Percentiles rank a stretch among this genome's conserved stretches.
Conservation (phyloP, 257 asterid species). For the Solanum paucissectum region DNA sequence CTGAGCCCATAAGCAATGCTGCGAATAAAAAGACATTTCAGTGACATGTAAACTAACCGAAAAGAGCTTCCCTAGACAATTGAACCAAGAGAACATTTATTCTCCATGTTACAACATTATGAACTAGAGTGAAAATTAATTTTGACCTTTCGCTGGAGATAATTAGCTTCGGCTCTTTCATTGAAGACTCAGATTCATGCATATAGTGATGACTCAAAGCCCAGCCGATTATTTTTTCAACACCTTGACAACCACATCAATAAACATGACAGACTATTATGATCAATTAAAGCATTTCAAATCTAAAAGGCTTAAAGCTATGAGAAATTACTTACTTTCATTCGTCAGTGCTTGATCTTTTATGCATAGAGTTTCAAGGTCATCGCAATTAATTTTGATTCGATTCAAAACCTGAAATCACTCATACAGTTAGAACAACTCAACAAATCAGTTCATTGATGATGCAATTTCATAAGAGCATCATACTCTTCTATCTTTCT, state of each 20-base stretch:
- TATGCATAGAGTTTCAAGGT: slow-evolving; percentile 60
- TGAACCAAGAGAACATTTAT: not conserved
- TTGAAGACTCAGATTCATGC: slow-evolving; percentile 40
- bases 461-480: not conserved
- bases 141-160: slow-evolving; percentile 59
- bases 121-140: not conserved
- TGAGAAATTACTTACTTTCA: slow-evolving; percentile 50
- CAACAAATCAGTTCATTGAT: not conserved
- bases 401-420: slow-evolving; percentile 44
- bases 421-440: not conserved
- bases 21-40: slow-evolving; percentile 8
- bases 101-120: not conserved
- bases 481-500: not conserved
- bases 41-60: not conserved
- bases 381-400: slow-evolving; percentile 50
- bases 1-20: slow-evolving; percentile 67
- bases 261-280: slow-evolving; percentile 8
- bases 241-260: slow-evolving; percentile 31
- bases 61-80: not conserved
- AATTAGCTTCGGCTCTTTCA: slow-evolving; percentile 35
- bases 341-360: slow-evolving; percentile 76
- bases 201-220: slow-evolving; percentile 77
- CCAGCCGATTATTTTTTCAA: slow-evolving; percentile 75
- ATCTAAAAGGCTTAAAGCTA: slow-evolving; percentile 2
- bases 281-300: not conserved